Evolutionary conservation across 1,284 basidiomycete genomes (phyloP).

Genomic region (Cutaneotrichosporon sp.): DNA sequence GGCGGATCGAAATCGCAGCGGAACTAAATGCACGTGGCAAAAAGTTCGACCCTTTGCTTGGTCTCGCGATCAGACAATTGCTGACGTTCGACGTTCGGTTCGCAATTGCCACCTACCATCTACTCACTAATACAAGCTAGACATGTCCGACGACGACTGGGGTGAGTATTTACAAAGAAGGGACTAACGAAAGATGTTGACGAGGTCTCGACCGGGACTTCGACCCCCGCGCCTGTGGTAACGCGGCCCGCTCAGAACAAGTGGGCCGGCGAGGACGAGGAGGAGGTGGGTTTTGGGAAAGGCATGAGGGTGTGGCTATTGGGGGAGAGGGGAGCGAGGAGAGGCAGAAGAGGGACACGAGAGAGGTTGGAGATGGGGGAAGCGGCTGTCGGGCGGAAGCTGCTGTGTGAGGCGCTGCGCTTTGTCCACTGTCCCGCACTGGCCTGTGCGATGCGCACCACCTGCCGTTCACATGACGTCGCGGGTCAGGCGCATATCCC

Average conservation of each 20-base stretch:
- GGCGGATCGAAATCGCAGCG: slow-evolving; percentile 1
- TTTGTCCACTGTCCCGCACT: background rate
- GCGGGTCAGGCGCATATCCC: background rate
- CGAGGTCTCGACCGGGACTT: slow-evolving; percentile 56
- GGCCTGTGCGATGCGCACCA: background rate
- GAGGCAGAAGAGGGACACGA: background rate
- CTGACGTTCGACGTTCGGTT: background rate
- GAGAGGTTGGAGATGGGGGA: background rate
- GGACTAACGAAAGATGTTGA: slow-evolving; percentile 48
- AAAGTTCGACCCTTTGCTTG: background rate
- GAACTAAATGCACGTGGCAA: slow-evolving; percentile 1
- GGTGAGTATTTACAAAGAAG: slow-evolving; percentile 28
- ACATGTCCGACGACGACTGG: slow-evolving; percentile 48
- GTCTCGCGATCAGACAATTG: background rate
- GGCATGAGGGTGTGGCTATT: background rate
- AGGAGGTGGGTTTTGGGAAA: slow-evolving; percentile 60
- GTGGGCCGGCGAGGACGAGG: slow-evolving; percentile 85
- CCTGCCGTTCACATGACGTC: background rate
- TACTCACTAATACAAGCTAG: slow-evolving; percentile 1
- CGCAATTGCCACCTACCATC: slow-evolving; percentile 18
- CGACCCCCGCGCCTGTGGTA: slow-evolving; percentile 52
- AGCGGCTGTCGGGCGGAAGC: background rate
- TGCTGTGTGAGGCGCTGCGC: background rate
- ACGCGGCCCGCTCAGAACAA: slow-evolving; percentile 54
- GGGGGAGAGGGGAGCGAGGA: background rate